Percentiles rank a stretch among this genome's conserved stretches.
These are phyloP conservation scores for Bathelium albidoporum DNA, from an alignment of 495 filamentous ascomycete species.

Conservation along the genomic window DNA sequence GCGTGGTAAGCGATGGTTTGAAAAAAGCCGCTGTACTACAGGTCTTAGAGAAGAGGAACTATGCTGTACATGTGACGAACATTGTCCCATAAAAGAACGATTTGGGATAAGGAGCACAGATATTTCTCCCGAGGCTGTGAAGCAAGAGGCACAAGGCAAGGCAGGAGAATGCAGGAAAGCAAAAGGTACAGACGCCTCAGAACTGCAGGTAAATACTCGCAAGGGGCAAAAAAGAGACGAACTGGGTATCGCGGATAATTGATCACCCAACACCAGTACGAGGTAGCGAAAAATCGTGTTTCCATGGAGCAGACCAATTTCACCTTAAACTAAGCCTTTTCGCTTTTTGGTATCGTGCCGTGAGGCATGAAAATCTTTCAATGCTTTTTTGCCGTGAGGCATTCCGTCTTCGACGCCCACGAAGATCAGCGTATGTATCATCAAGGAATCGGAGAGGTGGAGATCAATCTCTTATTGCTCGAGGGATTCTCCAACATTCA, in stretches of 20 bases:
- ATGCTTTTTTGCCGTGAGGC: slow-evolving; percentile 1
- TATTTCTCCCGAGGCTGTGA: neutral
- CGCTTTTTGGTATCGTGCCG: slow-evolving; percentile 1
- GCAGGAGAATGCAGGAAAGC: neutral
- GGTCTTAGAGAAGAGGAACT: too few relatives aligned
- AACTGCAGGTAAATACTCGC: neutral
- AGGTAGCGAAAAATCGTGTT: neutral
- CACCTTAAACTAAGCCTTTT: neutral
- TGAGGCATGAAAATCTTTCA: neutral
- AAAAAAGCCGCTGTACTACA: too few relatives aligned
- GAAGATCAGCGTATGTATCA: neutral
- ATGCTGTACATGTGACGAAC: too few relatives aligned
- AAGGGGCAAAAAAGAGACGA: neutral
- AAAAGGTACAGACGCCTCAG: neutral
- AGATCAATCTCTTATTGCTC: neutral
- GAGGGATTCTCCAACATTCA: neutral
- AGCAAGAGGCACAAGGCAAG: neutral
- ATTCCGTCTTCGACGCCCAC: neutral
- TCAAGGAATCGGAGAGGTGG: neutral
- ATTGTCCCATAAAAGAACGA: too few relatives aligned
- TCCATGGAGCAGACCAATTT: neutral
- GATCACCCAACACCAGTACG: neutral
- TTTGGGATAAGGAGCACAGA: neutral
- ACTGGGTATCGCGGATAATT: neutral
- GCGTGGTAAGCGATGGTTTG: too few relatives aligned